phyloP scores from a whole-genome alignment of 768 basidiomycete genomes.

The Lentinula sp. region DNA sequence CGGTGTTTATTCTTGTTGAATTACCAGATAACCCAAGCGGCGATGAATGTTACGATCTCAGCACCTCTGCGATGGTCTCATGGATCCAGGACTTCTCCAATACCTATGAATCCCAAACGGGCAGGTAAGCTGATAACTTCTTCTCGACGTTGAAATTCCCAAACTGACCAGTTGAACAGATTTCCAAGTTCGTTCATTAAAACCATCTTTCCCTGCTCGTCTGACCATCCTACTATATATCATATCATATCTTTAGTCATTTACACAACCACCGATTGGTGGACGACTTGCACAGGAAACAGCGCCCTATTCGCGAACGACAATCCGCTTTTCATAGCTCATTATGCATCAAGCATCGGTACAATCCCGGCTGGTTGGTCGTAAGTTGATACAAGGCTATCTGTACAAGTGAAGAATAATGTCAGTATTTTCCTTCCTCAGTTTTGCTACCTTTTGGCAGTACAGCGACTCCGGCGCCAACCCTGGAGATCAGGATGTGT shows the following conservation, averaged over 20 bases:
- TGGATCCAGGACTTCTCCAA: slow-evolving; percentile 60
- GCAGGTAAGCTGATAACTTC: slow-evolving; percentile 28
- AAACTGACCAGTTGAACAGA: slow-evolving; percentile 16
- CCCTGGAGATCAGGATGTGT: slow-evolving; percentile 53
- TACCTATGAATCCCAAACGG: slow-evolving; percentile 45
- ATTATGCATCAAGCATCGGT: slow-evolving; percentile 42
- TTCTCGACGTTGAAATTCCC: neutral
- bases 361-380: slow-evolving; percentile 55
- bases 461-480: slow-evolving; percentile 49
- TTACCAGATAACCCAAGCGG: slow-evolving; percentile 44
- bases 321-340: slow-evolving; percentile 61
- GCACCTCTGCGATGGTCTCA: slow-evolving; percentile 48
- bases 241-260: slow-evolving; percentile 30
- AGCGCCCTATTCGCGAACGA: slow-evolving; percentile 39
- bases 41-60: slow-evolving; percentile 48
- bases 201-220: too few relatives aligned
- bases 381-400: slow-evolving; percentile 18
- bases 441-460: slow-evolving; percentile 55
- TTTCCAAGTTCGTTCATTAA: slow-evolving; percentile 29
- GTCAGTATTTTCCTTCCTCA: slow-evolving; percentile 6
- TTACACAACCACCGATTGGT: slow-evolving; percentile 64
- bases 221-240: too few relatives aligned
- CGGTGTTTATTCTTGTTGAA: neutral
- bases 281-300: slow-evolving; percentile 61
- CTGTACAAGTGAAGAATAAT: neutral